Evolutionary conservation across 495 filamentous ascomycete species (phyloP), one percentile per base, ranked within the genome.

Genomic region (Xylaria curta): DNA sequence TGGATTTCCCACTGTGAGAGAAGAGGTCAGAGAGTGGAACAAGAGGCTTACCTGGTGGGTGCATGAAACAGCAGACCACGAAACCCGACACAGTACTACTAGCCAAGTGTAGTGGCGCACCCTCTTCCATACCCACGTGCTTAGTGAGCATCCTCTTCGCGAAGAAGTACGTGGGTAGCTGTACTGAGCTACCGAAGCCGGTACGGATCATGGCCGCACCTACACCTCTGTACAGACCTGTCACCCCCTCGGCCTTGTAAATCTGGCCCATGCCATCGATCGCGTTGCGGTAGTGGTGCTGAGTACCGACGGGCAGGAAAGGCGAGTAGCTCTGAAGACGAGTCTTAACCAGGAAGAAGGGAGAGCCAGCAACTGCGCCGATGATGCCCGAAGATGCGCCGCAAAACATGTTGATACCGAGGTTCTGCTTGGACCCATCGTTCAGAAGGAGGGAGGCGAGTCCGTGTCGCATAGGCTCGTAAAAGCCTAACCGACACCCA

Each of bases 291-390:
- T 99, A 99, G 63, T 90, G 86, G 79, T 99, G 96, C 78, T 99
- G 96, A 1, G 96, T 98, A 64, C 96, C 96, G 67, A 98, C 95
- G 19, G 96, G 96, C 19, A 96, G 88, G 83, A 97, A 97, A 6
- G 95, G 94, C 10, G 94, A 97, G 84, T 87, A 98, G 60, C 94
- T 97, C 81, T 99, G 96, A 69, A 99, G 86, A 17, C 96, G 90
- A 10, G 96, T 99, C 85, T 99, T 99, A 78, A 97, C 92, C n/a
- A 99, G 87, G 85, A 98, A 99, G 80, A 99, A 98, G 1, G 96
- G 97, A 33, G 94, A 97, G 26, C 94, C 96, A 17, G 91, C 92
- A 10, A 92, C 92, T 7, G 96, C 96, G 68, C 96, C 96, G 51
- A 98, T 86, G 54, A 98, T 91, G 70, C 96, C 96, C 8, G 93